Conservation (phyloP, 257 asterid species). For the Datura wrightii region DNA sequence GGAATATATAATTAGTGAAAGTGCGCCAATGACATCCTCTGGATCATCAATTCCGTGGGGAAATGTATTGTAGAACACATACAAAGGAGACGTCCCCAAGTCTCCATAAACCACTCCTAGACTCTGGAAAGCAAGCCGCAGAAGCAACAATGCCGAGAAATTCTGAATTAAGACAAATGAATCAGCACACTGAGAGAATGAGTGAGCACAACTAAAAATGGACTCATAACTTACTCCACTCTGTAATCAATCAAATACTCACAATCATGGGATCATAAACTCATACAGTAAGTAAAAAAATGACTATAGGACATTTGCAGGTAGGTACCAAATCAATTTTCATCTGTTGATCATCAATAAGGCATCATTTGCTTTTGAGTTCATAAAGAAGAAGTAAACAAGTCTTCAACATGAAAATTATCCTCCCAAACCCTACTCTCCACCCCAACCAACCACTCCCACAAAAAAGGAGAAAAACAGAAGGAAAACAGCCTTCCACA, state of each 20-base stretch:
- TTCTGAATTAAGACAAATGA: conserved; percentile 57
- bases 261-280: conserved; percentile 17
- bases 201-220: conserved; percentile 18
- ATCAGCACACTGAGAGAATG: conserved; percentile 25
- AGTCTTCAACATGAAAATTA: not conserved
- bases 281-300: not conserved
- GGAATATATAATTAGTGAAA: conserved; percentile 92
- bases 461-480: not conserved
- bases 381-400: not conserved
- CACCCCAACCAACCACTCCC: too few species aligned
- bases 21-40: conserved; percentile 91
- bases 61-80: conserved; percentile 93
- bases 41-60: conserved; percentile 79
- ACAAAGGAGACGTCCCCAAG: conserved; percentile 96
- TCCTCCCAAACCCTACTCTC: not conserved
- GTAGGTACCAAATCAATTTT: not conserved
- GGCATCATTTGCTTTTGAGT: not conserved
- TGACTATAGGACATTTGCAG: not conserved
- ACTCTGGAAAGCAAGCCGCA: conserved; percentile 98
- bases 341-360: not conserved
- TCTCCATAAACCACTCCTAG: conserved; percentile 98
- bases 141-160: conserved; percentile 75
- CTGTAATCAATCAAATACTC: conserved; percentile 17
- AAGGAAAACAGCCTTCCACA: not conserved
- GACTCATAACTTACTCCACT: conserved; percentile 13